Evolutionary conservation across 169 alveolate genomes (phyloP), one percentile per base, ranked within the genome.

Genomic region (Plasmodium chabaudi): DNA sequence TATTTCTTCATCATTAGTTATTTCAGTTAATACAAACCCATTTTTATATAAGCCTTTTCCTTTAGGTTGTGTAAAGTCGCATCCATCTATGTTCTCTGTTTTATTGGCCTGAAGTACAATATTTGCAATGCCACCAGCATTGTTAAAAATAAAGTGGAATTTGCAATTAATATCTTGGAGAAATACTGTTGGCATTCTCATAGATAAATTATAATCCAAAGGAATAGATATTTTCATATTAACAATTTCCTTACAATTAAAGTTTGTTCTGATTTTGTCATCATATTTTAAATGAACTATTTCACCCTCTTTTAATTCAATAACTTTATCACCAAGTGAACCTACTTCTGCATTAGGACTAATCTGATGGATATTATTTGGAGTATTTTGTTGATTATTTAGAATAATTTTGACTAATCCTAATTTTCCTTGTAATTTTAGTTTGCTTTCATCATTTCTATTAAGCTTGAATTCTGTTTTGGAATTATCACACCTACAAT

Each of bases 321-420:
- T 10, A 5, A 27, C 10, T 55, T 9, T 72, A 17, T 72, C 15
- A 72, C 15, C 15, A 10, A 21, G 42, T 25, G 39, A 9, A 27
- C 23, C 59, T n/a, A 9, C 27, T 6, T 55, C 5, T 60, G 25
- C 7, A 61, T 39, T 19, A 6, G 47, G 6, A 13, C 19, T 64
- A 1, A 25, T 51, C 23, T 44, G 15, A 47, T 56, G 27, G n/a
- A 75, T 27, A 19, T 49, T 63, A 3, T 19, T 12, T 9, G 72
- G 72, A 17, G 21, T 60, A 9, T 75, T 47, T 6, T 46, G 5
- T 61, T 46, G 21, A 15, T 46, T 59, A 2, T 61, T 60, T 9
- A 75, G 44, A 21, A 75, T 67, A 46, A 75, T 75, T 75, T 75
- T 75, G 12, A 75, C 88, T 75, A 75, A 9, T 15, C 88, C 88